Percentiles rank a stretch among this genome's conserved stretches.
These are phyloP conservation scores for Suillus subaureus DNA, from an alignment of 768 basidiomycete genomes.

Conservation along the genomic window DNA sequence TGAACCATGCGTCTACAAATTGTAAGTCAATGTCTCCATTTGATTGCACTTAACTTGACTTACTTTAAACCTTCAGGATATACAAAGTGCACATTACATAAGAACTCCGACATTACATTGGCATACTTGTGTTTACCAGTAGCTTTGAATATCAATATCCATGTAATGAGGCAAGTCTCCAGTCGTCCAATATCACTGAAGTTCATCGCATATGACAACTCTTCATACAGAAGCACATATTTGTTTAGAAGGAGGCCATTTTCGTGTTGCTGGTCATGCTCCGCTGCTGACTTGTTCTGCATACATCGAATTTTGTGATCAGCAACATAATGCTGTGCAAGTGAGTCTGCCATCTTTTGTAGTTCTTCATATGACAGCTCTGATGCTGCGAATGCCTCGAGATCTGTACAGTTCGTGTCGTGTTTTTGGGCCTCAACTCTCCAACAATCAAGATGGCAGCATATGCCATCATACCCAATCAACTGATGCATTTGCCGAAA, in stretches of 20 bases:
- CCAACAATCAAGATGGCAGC: slow-evolving; percentile 32
- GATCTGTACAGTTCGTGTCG: slow-evolving; percentile 3
- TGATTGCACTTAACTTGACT: not conserved
- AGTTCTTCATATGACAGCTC: slow-evolving; percentile 32
- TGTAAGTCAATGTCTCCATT: not conserved
- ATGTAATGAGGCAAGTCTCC: slow-evolving; percentile 24
- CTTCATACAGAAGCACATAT: slow-evolving; percentile 42
- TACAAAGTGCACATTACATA: slow-evolving; percentile 27
- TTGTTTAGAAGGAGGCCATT: slow-evolving; percentile 34
- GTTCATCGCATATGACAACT: slow-evolving; percentile 36
- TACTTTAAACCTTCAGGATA: slow-evolving; percentile 23
- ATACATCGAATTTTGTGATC: not conserved
- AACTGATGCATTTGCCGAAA: slow-evolving; percentile 40
- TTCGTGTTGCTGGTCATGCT: slow-evolving; percentile 31
- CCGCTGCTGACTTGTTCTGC: slow-evolving; percentile 10
- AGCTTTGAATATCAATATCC: slow-evolving; percentile 30
- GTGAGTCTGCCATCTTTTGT: slow-evolving; percentile 20
- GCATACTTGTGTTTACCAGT: slow-evolving; percentile 38
- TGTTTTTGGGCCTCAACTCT: slow-evolving; percentile 14
- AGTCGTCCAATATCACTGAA: slow-evolving; percentile 33
- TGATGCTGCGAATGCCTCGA: slow-evolving; percentile 33
- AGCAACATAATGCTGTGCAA: slow-evolving; percentile 20
- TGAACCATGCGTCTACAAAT: slow-evolving; percentile 18
- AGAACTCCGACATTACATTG: slow-evolving; percentile 25
- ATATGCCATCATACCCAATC: slow-evolving; percentile 33